Conservation (phyloP, 306 rosid genomes). For the Parietaria judaica region DNA sequence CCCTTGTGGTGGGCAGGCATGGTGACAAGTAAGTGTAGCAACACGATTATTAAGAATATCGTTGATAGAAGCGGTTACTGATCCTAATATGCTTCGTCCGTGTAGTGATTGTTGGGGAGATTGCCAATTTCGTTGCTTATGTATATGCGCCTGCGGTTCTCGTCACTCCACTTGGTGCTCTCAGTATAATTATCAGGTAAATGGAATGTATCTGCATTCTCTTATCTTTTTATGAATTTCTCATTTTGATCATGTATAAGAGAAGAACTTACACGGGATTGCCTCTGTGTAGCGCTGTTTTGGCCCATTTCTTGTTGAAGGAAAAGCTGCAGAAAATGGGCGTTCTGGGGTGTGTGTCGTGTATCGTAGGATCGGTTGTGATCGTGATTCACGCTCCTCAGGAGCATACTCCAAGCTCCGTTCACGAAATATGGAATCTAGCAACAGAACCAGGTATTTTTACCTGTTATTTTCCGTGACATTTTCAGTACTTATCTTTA, state of each 20-base stretch:
- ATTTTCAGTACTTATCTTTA: neutral
- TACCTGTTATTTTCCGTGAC: neutral
- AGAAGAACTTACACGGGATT: conserved; percentile 13
- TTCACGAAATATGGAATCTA: conserved; percentile 74
- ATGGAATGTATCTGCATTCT: conserved; percentile 8
- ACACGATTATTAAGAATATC: neutral
- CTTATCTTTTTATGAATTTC: neutral
- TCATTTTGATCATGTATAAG: conserved; percentile 7
- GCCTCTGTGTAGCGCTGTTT: conserved; percentile 52
- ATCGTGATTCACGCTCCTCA: conserved; percentile 96
- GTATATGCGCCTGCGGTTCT: conserved; percentile 90
- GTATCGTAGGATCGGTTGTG: conserved; percentile 81
- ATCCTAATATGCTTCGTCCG: conserved; percentile 18
- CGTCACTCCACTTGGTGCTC: conserved; percentile 94
- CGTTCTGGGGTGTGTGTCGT: conserved; percentile 72
- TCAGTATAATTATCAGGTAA: conserved; percentile 90
- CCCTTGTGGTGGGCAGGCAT: conserved; percentile 99
- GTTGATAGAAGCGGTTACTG: neutral
- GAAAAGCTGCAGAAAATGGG: conserved; percentile 79
- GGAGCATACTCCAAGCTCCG: conserved; percentile 62
- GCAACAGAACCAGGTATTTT: conserved; percentile 82
- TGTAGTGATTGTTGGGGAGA: conserved; percentile 85
- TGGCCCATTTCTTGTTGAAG: conserved; percentile 87
- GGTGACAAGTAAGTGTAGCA: conserved; percentile 69
- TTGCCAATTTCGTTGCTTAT: conserved; percentile 89